Base-by-base conservation (phyloP, 805 yeast species). In the Lipomyces sp. region DNA sequence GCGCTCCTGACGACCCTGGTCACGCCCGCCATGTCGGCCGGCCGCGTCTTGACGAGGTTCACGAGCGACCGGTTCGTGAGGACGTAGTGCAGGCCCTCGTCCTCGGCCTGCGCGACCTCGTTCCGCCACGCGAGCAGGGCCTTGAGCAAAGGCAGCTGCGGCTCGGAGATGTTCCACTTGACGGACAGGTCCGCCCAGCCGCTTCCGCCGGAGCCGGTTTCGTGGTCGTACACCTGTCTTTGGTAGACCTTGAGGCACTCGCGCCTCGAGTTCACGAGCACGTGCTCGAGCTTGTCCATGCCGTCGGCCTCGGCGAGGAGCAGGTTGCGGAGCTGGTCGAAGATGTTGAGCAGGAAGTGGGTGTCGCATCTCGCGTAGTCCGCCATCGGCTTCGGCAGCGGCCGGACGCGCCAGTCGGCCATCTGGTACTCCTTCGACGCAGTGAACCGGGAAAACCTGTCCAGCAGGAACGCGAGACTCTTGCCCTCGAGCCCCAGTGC, bases 361-460 rank as follows among this genome's bases (percentile, higher is more conserved):
- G 98, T 93, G 68, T 93, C 98, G 0, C 96, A 85, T 57, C 95
- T 77, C 0, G 98, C 98, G 66, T 93, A 93, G 14, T 83, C 79
- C 53, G 74, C 68, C 90, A 93, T 84, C 34, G 86, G 81, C 8
- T 72, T 66, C 1, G 86, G 77, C 45, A 93, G 70, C 0, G 98
- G 98, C 58, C 98, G 76, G 5, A 83, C 70, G 65, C 98, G 79
- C 98, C 98, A 93, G 68, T 93, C 98, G 1, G 98, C 95, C 54
- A 90, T 71, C 69, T 93, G 99, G 69, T 90, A 93, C 69, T 90
- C 86, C 63, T 93, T 93, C 13, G 96, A 86, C 0, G 98, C 89
- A 57, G 80, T 81, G 68, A 93, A 93, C 39, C 79, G 75, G 2
- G 93, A 95, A 67, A 76, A 87, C 23, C 75, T 75, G 62, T 91